Evolutionary conservation across 768 basidiomycete genomes (phyloP).

Genomic region (Hericium alpestre): DNA sequence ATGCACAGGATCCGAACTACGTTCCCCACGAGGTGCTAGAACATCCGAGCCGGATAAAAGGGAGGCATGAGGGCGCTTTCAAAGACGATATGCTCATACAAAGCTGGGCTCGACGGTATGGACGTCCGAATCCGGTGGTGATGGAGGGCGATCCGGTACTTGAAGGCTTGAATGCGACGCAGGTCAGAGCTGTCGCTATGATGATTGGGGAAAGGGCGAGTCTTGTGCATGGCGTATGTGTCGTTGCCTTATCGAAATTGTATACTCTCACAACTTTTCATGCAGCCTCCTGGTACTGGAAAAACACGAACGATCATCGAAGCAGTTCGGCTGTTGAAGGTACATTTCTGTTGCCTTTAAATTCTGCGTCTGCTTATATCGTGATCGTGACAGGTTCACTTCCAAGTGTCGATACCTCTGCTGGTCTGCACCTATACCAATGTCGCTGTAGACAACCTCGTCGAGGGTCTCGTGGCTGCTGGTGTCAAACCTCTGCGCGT

Average conservation of each 20-base stretch:
- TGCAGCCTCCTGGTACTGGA: conserved; percentile 81
- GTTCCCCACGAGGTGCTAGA: conserved; percentile 28
- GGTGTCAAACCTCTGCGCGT: conserved; percentile 70
- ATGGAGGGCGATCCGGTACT: conserved; percentile 74
- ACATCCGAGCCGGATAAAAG: conserved; percentile 21
- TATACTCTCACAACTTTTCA: not conserved
- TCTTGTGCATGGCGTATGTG: conserved; percentile 76
- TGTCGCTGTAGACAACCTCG: conserved; percentile 84
- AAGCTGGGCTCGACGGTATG: conserved; percentile 73
- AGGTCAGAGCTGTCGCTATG: conserved; percentile 71
- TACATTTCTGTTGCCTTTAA: conserved; percentile 12
- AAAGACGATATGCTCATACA: conserved; percentile 63
- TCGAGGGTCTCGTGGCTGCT: conserved; percentile 54
- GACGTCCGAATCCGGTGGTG: conserved; percentile 41
- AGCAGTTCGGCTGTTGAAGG: conserved; percentile 70
- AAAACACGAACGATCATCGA: conserved; percentile 92
- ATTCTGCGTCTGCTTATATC: not conserved
- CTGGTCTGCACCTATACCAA: conserved; percentile 94
- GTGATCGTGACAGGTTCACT: conserved; percentile 43
- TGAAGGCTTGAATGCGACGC: conserved; percentile 57
- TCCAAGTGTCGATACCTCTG: conserved; percentile 72
- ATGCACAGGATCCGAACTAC: conserved; percentile 29
- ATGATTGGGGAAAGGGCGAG: conserved; percentile 76
- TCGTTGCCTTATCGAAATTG: not conserved
- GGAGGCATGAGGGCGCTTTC: conserved; percentile 39